phyloP scores from a whole-genome alignment of 2,329 filamentous ascomycete species.

The Phialocephala sp. region DNA sequence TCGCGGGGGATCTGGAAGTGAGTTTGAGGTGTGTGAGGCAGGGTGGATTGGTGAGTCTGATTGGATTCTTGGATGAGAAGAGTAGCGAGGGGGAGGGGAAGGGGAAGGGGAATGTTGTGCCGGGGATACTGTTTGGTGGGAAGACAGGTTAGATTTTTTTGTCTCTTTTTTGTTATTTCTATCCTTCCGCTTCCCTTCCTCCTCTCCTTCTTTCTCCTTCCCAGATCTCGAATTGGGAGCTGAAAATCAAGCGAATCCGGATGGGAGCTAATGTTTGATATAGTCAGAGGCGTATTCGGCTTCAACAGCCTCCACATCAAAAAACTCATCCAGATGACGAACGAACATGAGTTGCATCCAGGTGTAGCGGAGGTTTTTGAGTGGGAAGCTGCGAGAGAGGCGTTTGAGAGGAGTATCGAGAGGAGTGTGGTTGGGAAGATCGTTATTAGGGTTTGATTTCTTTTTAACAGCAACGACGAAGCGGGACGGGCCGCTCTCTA shows the following conservation, averaged over 20 bases:
- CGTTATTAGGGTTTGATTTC: constrained; percentile 15
- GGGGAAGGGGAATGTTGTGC: background rate
- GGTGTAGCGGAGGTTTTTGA: constrained; percentile 8
- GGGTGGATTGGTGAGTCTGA: constrained; percentile 15
- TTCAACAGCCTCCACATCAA: constrained; percentile 5
- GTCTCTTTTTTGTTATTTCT: too few species aligned
- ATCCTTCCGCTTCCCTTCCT: background rate
- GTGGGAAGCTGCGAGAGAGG: constrained; percentile 6
- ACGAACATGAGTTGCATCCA: constrained; percentile 9
- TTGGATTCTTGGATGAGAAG: constrained; percentile 12
- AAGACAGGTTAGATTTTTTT: constrained; percentile 11
- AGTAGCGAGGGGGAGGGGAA: background rate
- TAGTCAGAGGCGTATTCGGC: constrained; percentile 16
- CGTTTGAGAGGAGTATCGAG: constrained; percentile 13
- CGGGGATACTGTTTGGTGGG: constrained; percentile 13
- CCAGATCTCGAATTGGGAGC: background rate
- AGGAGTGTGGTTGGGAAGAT: constrained; percentile 15
- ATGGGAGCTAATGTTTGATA: background rate
- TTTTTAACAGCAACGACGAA: too few species aligned
- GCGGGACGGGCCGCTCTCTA: too few species aligned
- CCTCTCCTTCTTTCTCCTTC: background rate
- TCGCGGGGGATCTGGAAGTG: constrained; percentile 47
- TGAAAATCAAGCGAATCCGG: background rate
- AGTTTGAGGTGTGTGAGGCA: constrained; percentile 10
- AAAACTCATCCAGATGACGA: constrained; percentile 13